Evolutionary conservation across 768 basidiomycete species (phyloP), one percentile per base, ranked within the genome.

Genomic region (Mycena galopus): DNA sequence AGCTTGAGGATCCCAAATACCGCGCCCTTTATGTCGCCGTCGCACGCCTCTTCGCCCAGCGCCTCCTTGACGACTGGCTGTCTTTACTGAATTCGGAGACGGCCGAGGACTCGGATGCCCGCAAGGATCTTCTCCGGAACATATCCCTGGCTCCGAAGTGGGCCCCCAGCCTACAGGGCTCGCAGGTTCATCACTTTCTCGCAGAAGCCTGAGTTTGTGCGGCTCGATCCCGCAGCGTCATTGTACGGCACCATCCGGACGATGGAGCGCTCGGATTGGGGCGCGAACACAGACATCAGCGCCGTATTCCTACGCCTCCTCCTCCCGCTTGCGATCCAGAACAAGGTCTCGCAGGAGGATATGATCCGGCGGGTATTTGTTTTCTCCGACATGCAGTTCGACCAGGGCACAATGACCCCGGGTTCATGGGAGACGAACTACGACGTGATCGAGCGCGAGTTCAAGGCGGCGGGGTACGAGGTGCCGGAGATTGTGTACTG

Each of bases 331-430:
- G 92, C 92, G 9, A 75, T 88, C 68, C 75, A 84, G 78, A 81
- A 92, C 74, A 83, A 88, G 0, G 81, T 95, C n/a, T 82, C 84
- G 61, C 87, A 85, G 67, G 91, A 91, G 62, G 88, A 93, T 57
- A 93, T 94, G 92, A 87, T 94, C 82, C 90, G 92, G 82, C 87
- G 91, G 6, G 81, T 94, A 0, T 94, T 94, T 77, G 85, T 94
- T 51, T 94, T 95, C 78, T 88, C 89, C 3, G 92, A 94, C 77
- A 94, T 94, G 93, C 93, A 93, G 80, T 94, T 94, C 73, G 91
- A 94, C 76, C 2, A 1, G 2, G 61, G 65, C 42, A 67, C 39
- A 56, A 23, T 62, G 3, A 61, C 73, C 0, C 67, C 67, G 11
- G 5, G 19, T 32, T 21, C 55, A 7, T 93, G 91, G 90, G 85